Evolutionary conservation across 2,329 filamentous ascomycete species (phyloP).

Genomic region (Helicocarpus griseus): DNA sequence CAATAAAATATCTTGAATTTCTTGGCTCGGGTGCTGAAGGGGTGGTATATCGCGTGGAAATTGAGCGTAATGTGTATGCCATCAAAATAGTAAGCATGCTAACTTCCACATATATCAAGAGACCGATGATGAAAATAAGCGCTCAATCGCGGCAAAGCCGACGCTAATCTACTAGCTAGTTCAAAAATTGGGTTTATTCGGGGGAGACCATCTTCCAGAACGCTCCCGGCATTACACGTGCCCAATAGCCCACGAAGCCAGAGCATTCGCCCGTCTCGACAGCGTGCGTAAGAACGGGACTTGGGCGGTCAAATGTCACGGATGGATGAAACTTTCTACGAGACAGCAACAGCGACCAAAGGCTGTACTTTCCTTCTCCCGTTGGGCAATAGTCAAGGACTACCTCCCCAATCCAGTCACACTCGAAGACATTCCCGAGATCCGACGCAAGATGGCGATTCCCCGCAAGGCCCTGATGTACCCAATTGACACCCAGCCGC

Average conservation of each 20-base stretch:
- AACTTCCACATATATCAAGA: too few relatives aligned
- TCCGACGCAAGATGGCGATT: not conserved
- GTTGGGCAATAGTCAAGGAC: conserved; percentile 3
- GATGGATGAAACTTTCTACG: conserved; percentile 1
- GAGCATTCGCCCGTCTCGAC: conserved; percentile 2
- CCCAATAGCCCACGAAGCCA: not conserved
- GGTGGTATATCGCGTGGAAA: conserved; percentile 4
- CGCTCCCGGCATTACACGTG: not conserved
- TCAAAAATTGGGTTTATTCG: too few relatives aligned
- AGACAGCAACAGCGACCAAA: not conserved
- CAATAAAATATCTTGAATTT: not conserved
- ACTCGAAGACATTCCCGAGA: not conserved
- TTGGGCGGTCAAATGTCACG: conserved; percentile 1
- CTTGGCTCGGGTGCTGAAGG: conserved; percentile 7
- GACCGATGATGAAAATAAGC: too few relatives aligned
- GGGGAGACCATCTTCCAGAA: too few relatives aligned
- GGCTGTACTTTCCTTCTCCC: not conserved
- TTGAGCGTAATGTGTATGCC: conserved; percentile 5
- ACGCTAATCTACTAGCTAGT: too few relatives aligned
- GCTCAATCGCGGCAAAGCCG: too few relatives aligned
- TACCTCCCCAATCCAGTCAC: conserved; percentile 2
- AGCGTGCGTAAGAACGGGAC: conserved; percentile 2
- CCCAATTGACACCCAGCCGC: not conserved
- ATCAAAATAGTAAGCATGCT: conserved; percentile 10
- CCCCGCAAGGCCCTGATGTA: not conserved